phyloP scores from a whole-genome alignment of 139 green algal species.

The Trebouxia sp. region DNA sequence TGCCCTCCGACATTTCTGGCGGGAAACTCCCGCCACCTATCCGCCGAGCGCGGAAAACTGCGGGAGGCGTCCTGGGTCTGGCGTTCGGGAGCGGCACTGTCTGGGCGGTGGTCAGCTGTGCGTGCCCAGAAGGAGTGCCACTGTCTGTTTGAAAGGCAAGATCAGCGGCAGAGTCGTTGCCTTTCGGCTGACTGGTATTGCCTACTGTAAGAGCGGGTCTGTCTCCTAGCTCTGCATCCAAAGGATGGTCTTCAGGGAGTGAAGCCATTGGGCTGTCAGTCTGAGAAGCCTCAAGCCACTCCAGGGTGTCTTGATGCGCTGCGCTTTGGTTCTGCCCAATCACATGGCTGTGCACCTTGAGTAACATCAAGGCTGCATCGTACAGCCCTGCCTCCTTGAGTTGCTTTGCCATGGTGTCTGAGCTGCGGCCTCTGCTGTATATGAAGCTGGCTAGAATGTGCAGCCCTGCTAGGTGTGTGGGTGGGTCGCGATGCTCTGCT shows the following conservation, averaged over 20 bases:
- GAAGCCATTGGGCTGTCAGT: neutral
- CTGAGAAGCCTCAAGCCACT: slow-evolving; percentile 12
- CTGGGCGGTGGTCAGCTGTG: neutral
- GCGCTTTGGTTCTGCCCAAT: neutral
- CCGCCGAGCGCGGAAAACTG: neutral
- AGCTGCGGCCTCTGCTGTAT: neutral
- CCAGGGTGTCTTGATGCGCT: neutral
- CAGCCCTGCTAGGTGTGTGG: neutral
- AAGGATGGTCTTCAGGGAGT: neutral
- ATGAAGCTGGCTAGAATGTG: slow-evolving; percentile 2
- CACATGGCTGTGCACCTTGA: neutral
- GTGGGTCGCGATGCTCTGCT: neutral
- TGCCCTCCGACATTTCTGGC: too few relatives aligned
- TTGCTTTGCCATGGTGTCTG: neutral
- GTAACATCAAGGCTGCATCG: neutral
- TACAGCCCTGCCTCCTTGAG: neutral
- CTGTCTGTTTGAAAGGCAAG: neutral
- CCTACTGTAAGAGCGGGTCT: too few relatives aligned
- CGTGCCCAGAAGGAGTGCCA: neutral
- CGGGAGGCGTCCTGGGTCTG: neutral
- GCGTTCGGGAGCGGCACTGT: neutral
- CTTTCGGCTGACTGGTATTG: neutral
- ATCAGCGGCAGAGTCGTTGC: neutral
- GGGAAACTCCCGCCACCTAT: neutral
- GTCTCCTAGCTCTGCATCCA: neutral